These are phyloP conservation scores for Metarhizium guizhouense DNA, from an alignment of 2,329 filamentous ascomycete genomes.

Conservation along the genomic window DNA sequence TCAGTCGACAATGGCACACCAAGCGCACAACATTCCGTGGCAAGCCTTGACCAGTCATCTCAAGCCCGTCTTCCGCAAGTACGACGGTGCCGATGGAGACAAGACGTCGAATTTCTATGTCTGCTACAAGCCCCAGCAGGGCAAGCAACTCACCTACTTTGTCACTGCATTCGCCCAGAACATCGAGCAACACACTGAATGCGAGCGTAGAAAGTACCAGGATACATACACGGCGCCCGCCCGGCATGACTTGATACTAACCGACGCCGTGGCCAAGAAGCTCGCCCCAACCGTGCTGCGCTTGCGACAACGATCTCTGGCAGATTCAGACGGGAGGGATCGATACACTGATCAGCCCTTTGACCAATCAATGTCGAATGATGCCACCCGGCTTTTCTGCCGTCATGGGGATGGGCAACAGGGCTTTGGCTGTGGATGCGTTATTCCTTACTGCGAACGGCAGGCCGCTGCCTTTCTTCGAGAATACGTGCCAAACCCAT, in stretches of 20 bases:
- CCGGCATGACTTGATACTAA: not conserved
- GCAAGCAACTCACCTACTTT: not conserved
- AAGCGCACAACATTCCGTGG: not conserved
- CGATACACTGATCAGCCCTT: not conserved
- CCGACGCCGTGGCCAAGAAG: not conserved
- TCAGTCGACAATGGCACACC: not conserved
- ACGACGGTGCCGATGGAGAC: not conserved
- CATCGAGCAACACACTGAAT: not conserved
- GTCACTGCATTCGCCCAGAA: not conserved
- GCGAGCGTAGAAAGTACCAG: not conserved
- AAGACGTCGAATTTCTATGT: not conserved
- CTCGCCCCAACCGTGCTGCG: not conserved
- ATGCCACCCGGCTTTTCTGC: too few relatives aligned
- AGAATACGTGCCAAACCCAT: not conserved
- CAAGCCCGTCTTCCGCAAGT: not conserved
- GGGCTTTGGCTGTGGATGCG: too few relatives aligned
- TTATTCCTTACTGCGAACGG: not conserved
- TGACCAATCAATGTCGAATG: not conserved
- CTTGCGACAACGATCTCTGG: not conserved
- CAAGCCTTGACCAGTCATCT: not conserved
- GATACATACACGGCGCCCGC: not conserved
- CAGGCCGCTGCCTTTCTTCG: not conserved
- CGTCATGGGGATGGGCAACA: too few relatives aligned
- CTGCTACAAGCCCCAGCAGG: not conserved
- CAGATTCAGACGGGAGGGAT: not conserved